Evolutionary conservation across 139 green algal species (phyloP).

Genomic region (Micromonas pusilla): DNA sequence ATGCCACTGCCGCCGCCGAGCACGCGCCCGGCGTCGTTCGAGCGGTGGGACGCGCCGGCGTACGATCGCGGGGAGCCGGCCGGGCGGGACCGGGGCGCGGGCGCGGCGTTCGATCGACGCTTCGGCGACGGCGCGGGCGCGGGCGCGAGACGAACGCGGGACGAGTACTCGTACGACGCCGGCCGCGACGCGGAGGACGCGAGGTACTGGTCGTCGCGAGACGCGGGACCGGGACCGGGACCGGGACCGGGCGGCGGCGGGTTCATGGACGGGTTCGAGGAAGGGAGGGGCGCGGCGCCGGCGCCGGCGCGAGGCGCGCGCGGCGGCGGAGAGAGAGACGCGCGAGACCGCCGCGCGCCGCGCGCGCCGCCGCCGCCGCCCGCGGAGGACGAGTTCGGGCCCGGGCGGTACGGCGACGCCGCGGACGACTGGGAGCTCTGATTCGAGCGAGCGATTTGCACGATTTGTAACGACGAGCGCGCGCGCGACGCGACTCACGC

Average conservation of each 20-base stretch:
- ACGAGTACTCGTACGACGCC: neutral
- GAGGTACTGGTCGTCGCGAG: neutral
- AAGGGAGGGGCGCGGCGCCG: neutral
- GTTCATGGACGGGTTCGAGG: neutral
- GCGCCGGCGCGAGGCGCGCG: neutral
- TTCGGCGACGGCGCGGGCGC: too few relatives aligned
- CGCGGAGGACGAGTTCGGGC: neutral
- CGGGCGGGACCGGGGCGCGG: neutral
- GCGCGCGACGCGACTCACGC: neutral
- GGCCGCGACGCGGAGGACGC: too few relatives aligned
- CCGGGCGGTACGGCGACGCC: neutral
- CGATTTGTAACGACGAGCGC: too few relatives aligned
- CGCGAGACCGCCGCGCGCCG: too few relatives aligned
- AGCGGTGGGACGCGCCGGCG: neutral
- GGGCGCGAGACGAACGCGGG: too few relatives aligned
- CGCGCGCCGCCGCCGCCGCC: too few relatives aligned
- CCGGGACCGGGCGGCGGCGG: too few relatives aligned
- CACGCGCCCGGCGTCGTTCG: neutral
- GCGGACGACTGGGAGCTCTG: neutral
- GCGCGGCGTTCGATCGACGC: too few relatives aligned
- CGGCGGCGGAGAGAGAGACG: too few relatives aligned
- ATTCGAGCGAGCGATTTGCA: too few relatives aligned
- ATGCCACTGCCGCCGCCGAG: neutral
- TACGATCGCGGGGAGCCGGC: neutral
- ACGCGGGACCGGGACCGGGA: neutral